Evolutionary conservation across 2,329 filamentous ascomycete genomes (phyloP).

Genomic region (Colletotrichum acutatum): DNA sequence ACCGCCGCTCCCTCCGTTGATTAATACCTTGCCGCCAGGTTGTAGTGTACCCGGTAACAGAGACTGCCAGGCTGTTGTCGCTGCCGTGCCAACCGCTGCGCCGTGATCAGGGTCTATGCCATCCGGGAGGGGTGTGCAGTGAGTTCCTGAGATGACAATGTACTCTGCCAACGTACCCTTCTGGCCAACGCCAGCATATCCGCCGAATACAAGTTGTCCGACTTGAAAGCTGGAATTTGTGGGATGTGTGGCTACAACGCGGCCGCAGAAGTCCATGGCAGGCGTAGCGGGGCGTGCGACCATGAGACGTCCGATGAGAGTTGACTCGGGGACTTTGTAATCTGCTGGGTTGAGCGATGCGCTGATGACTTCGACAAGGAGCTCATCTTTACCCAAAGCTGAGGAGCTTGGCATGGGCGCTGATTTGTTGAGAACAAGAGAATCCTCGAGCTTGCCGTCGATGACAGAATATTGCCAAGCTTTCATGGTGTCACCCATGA

Average conservation of each 20-base stretch:
- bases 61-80: constrained; percentile 39
- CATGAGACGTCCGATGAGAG: constrained; percentile 46
- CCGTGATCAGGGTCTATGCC: constrained; percentile 37
- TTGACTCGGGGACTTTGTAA: constrained; percentile 56
- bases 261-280: constrained; percentile 62
- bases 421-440: background rate
- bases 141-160: constrained; percentile 21
- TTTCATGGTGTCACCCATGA: constrained; percentile 15
- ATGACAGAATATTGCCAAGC: constrained; percentile 22
- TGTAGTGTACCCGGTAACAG: constrained; percentile 32
- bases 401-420: background rate
- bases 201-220: constrained; percentile 39
- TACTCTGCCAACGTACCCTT: constrained; percentile 38
- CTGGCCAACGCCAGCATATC: constrained; percentile 14
- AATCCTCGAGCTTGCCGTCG: constrained; percentile 16
- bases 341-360: constrained; percentile 60
- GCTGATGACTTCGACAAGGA: constrained; percentile 55
- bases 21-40: constrained; percentile 40
- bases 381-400: constrained; percentile 38
- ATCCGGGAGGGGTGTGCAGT: constrained; percentile 27
- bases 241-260: constrained; percentile 47
- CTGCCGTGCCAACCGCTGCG: constrained; percentile 39
- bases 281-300: constrained; percentile 53
- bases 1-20: constrained; percentile 51
- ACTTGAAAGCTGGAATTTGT: constrained; percentile 13